A percentile compares a stretch with the other conserved stretches of the same genome.
Evolutionary conservation across 2,329 filamentous ascomycete species (phyloP).

Genomic region (Pyrenochaeta sp.): DNA sequence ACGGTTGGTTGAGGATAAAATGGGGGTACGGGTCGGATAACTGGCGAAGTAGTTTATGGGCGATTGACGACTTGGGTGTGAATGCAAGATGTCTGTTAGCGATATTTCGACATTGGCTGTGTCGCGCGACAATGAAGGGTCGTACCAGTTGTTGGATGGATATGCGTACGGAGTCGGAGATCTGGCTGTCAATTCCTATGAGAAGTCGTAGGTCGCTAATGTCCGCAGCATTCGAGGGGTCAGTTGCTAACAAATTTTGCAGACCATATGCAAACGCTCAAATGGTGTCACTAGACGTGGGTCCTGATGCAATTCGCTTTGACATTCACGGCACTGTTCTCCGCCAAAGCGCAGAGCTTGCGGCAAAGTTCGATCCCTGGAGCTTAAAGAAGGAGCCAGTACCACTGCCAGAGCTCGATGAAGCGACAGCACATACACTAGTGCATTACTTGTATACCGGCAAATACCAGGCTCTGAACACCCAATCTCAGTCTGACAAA

Average conservation of each 20-base stretch:
- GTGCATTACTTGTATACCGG: slow-evolving; percentile 38
- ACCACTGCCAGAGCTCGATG: slow-evolving; percentile 33
- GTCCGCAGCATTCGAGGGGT: neutral
- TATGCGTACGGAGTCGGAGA: slow-evolving; percentile 7
- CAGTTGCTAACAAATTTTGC: neutral
- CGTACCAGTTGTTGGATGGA: slow-evolving; percentile 9
- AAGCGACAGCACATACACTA: slow-evolving; percentile 32
- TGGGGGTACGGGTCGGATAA: neutral
- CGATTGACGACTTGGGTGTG: neutral
- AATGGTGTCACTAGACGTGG: slow-evolving; percentile 31
- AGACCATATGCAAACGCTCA: slow-evolving; percentile 32
- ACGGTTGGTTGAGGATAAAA: slow-evolving; percentile 2
- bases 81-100: slow-evolving; percentile 24
- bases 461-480: slow-evolving; percentile 26
- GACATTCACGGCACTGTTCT: slow-evolving; percentile 36
- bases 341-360: slow-evolving; percentile 29
- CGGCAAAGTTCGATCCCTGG: slow-evolving; percentile 15
- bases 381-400: slow-evolving; percentile 26
- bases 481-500: slow-evolving; percentile 3
- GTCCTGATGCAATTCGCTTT: slow-evolving; percentile 27
- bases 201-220: slow-evolving; percentile 24
- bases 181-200: slow-evolving; percentile 10
- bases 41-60: neutral
- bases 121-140: slow-evolving; percentile 12
- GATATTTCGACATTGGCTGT: slow-evolving; percentile 18